These are phyloP conservation scores for Hordeum pubiflorum DNA, from an alignment of 202 grass and related monocot species.

Conservation along the genomic window DNA sequence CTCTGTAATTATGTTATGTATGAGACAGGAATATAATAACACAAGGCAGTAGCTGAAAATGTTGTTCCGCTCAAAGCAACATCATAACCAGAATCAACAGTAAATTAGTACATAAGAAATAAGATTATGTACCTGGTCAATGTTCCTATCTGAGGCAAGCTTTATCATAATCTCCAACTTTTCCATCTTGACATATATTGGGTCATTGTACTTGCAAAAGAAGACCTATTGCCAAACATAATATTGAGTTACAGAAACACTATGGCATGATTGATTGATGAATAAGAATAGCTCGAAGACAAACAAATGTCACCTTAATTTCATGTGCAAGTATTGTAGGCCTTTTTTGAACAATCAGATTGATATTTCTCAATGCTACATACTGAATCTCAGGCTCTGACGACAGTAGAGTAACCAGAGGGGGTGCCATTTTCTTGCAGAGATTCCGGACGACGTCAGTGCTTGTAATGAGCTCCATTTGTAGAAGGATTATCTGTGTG, in stretches of 20 bases:
- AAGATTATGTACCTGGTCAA: slow-evolving; percentile 73
- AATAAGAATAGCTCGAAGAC: slow-evolving; percentile 22
- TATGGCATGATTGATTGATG: not conserved
- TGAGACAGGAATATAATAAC: not conserved
- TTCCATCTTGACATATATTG: slow-evolving; percentile 99
- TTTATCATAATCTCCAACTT: slow-evolving; percentile 99
- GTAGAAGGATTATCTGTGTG: slow-evolving; percentile 88
- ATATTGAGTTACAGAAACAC: not conserved
- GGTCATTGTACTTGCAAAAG: slow-evolving; percentile 99
- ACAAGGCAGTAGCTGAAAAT: not conserved
- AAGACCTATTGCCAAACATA: slow-evolving; percentile 62
- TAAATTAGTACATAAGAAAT: not conserved
- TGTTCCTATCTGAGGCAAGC: slow-evolving; percentile 94
- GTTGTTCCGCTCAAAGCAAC: not conserved
- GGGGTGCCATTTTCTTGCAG: slow-evolving; percentile 99
- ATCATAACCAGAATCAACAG: not conserved
- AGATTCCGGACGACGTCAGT: slow-evolving; percentile 95
- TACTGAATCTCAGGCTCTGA: slow-evolving; percentile 99
- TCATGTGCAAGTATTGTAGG: slow-evolving; percentile 99
- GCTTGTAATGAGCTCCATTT: slow-evolving; percentile 99
- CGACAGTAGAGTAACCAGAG: slow-evolving; percentile 93
- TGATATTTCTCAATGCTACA: slow-evolving; percentile 96
- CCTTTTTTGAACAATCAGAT: slow-evolving; percentile 97
- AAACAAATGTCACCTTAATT: slow-evolving; percentile 70
- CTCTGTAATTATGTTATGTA: not conserved